A percentile compares a stretch with the other conserved stretches of the same genome.
Conservation (phyloP, 2,329 filamentous ascomycete species). For the Byssothecium circinans region DNA sequence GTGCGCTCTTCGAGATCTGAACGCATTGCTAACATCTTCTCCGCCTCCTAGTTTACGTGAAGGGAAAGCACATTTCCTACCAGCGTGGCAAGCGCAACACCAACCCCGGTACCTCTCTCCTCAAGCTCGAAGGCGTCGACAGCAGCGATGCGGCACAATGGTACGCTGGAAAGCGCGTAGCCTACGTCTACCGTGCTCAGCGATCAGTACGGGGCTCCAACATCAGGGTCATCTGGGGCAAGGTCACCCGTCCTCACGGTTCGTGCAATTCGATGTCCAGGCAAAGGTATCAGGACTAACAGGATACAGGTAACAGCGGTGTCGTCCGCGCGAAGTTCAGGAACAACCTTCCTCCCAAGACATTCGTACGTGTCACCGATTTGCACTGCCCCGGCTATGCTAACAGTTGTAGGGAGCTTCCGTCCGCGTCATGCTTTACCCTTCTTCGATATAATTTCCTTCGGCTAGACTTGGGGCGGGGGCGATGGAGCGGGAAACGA, state of each 20-base stretch:
- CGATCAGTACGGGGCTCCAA: conserved; percentile 96
- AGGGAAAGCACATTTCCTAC: conserved; percentile 92
- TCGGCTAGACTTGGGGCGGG: conserved; percentile 29
- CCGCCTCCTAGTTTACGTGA: conserved; percentile 40
- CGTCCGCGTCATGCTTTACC: conserved; percentile 97
- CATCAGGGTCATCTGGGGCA: conserved; percentile 95
- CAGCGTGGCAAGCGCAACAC: conserved; percentile 84
- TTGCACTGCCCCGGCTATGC: not conserved
- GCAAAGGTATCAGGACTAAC: conserved; percentile 2
- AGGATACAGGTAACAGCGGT: conserved; percentile 80
- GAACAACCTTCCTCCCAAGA: conserved; percentile 92
- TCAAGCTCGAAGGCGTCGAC: conserved; percentile 99
- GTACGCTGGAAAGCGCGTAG: conserved; percentile 98
- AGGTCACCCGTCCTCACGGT: conserved; percentile 95
- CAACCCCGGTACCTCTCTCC: conserved; percentile 85
- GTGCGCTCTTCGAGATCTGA: not conserved
- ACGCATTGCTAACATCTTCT: conserved; percentile 13
- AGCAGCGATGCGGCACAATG: conserved; percentile 82
- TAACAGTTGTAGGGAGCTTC: conserved; percentile 55
- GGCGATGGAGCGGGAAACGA: conserved; percentile 26
- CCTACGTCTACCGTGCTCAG: conserved; percentile 96
- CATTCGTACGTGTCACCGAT: conserved; percentile 70
- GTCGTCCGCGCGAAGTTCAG: conserved; percentile 98
- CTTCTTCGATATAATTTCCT: conserved; percentile 83
- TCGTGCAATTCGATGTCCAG: conserved; percentile 37